Base-by-base conservation (phyloP, 202 grass and related monocot species). In the Setaria italica region DNA sequence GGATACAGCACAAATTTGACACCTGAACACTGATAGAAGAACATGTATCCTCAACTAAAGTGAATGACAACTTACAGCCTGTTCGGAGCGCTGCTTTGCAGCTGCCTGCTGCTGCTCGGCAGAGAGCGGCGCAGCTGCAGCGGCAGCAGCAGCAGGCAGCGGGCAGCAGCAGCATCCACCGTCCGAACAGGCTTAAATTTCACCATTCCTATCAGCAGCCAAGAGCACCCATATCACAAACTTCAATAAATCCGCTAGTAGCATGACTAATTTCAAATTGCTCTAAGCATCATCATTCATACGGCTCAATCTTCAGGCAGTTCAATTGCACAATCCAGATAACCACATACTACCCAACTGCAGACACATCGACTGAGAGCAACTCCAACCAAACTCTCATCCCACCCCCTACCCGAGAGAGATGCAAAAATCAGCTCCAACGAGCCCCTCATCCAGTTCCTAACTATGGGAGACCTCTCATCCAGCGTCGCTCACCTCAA, bases 41-140 rank as follows among this genome's bases (percentile, higher is more conserved):
- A 88, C 33, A 81, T 54, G 70, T 76, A 85, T 81, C 34, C 19
- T 85, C 47, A 71, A 43, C 42, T n/a, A 9, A 80, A 80, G 2
- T 12, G 76, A 55, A 70, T 5, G 9, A 62, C 20, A 33, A 15
- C 39, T 48, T 25, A 25, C 25, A 25, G 25, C 25, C 25, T 25
- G 25, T 25, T 25, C 25, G 25, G 25, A 25, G 25, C 25, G 25
- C 25, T 25, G 25, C 25, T 25, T 25, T 25, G 25, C 25, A 25
- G 25, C 25, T 25, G 25, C 25, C 25, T 25, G 25, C 25, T 25
- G 25, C 25, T 25, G 25, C 25, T 25, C 25, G 25, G 25, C 25
- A 25, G 25, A 25, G 25, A 25, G 25, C 25, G 25, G 25, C 25
- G 25, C 25, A 25, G 25, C 25, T 25, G 25, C 25, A 25, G 25